phyloP scores from a whole-genome alignment of 2,329 filamentous ascomycete genomes.

The Aspergillus unguis region DNA sequence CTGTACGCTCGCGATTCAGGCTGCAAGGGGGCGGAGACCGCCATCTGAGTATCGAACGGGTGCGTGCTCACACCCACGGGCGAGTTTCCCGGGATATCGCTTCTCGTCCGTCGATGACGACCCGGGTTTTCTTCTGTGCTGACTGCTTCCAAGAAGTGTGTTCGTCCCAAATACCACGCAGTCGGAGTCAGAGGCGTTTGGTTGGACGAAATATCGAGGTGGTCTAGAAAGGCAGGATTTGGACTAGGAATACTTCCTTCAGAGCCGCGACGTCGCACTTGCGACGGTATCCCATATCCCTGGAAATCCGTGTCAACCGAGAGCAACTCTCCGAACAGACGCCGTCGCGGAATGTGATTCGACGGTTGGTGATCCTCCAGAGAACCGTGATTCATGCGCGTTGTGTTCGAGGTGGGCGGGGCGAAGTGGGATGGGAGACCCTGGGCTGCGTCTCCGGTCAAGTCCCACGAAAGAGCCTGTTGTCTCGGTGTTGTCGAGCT shows the following conservation, averaged over 20 bases:
- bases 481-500: constrained; percentile 17
- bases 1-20: constrained; percentile 24
- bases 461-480: constrained; percentile 18
- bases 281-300: constrained; percentile 57
- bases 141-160: constrained; percentile 43
- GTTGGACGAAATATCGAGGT: constrained; percentile 40
- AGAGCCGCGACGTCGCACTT: constrained; percentile 61
- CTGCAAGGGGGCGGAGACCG: constrained; percentile 31
- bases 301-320: constrained; percentile 55
- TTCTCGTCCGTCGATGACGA: constrained; percentile 45
- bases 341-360: constrained; percentile 46
- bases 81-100: constrained; percentile 53
- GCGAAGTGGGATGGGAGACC: constrained; percentile 5
- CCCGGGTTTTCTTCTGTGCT: constrained; percentile 24
- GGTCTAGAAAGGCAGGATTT: constrained; percentile 43
- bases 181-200: constrained; percentile 62
- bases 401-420: constrained; percentile 7
- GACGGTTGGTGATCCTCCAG: constrained; percentile 11
- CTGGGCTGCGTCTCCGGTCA: constrained; percentile 12
- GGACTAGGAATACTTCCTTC: constrained; percentile 65
- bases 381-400: constrained; percentile 5
- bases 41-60: constrained; percentile 34
- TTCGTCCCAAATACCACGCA: constrained; percentile 59
- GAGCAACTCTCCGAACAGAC: constrained; percentile 73
- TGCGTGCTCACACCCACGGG: constrained; percentile 27